A percentile compares a stretch with the other conserved stretches of the same genome.
Evolutionary conservation across 2,329 filamentous ascomycete species (phyloP).

Genomic region (Sporothrix mexicana): DNA sequence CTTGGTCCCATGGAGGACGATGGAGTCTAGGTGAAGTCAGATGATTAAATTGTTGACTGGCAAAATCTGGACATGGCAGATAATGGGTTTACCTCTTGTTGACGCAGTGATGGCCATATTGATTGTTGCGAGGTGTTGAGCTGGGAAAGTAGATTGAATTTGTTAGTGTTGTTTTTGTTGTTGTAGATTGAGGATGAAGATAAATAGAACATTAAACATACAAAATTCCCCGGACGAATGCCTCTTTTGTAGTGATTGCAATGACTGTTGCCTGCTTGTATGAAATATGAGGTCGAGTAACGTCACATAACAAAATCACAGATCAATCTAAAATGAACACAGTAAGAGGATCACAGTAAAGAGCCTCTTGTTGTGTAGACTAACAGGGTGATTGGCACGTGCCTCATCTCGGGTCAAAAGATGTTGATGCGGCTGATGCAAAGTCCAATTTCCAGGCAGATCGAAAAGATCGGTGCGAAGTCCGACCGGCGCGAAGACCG

Average conservation of each 20-base stretch:
- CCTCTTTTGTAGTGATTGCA: constrained; percentile 9
- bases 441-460: not conserved
- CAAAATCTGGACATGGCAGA: not conserved
- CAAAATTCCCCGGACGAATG: not conserved
- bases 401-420: not conserved
- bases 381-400: not conserved
- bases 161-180: no score
- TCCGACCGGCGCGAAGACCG: constrained; percentile 21
- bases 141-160: no score
- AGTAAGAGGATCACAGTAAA: no score
- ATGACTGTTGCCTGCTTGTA: no score
- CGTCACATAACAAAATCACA: no score
- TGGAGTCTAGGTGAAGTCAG: not conserved
- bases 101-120: not conserved
- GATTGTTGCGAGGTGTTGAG: not conserved
- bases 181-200: not conserved
- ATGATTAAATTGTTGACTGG: not conserved
- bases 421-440: no score
- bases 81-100: not conserved
- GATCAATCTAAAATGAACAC: no score
- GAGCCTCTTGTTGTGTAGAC: no score
- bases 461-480: not conserved
- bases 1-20: constrained; percentile 19
- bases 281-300: no score
- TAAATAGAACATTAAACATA: not conserved